Base-by-base conservation (phyloP, 148 eudicot genomes). In the Talinum fruticosum region DNA sequence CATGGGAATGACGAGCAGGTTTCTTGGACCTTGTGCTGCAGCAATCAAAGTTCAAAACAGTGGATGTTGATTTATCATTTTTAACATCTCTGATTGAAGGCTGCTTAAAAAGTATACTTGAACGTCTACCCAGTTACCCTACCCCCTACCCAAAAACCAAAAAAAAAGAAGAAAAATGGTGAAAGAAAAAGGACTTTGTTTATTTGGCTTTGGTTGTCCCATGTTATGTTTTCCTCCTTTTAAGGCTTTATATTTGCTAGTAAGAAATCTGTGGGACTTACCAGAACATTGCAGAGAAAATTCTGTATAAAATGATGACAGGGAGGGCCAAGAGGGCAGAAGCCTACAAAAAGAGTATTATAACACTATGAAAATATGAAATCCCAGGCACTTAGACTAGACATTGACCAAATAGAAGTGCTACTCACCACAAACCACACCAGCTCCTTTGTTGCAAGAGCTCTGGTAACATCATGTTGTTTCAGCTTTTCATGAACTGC, bases 251-350 rank as follows among this genome's bases (percentile, higher is more conserved):
- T 70, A 64, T 19, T 21, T 38, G 66, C 49, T 36, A 38, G 61
- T 24, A 3, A 72, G 13, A n/a, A 53, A 13, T 36, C 23, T 19
- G 10, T 51, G 28, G 6, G 74, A 81, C 93, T 83, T 77, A 94
- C 98, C 90, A 77, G 84, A 88, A 88, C 76, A 83, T 80, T 45
- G 88, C 88, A 51, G 96, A 89, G 75, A 57, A 88, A 53, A 88
- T 36, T 82, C 75, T 92, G 59, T 73, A 83, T 75, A 90, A 79
- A 69, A 92, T 23, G 38, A 94, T 82, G 78, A 90, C 83, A 16
- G 98, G 98, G 78, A 94, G 86, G 54, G 88, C 96, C 88, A 94
- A 79, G 78, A 92, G 73, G 57, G 98, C 97, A 73, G 98, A 94
- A 69, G 97, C 98, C 98, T 92, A 72, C 64, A 88, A 61, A 44